Evolutionary conservation across 1,284 basidiomycete species (phyloP), one percentile per base, ranked within the genome.

Genomic region (Neotropicomus parvogracilis): DNA sequence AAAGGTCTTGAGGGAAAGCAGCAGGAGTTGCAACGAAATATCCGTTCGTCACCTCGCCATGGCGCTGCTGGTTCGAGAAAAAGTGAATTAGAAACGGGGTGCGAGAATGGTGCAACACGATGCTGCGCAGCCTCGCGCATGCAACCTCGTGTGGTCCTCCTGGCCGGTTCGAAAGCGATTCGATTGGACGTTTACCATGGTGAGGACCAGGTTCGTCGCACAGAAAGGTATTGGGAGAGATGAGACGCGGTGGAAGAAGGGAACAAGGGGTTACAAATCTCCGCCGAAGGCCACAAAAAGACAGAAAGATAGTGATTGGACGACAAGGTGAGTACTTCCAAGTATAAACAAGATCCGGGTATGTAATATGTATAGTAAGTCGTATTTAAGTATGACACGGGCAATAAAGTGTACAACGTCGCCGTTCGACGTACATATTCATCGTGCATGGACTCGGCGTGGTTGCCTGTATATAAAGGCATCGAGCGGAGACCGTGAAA

Each of bases 101-200:
- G 29, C 33, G 17, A 28, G 42, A 46, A 48, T 40, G 40, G 53
- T 43, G 13, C 39, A 21, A 48, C 49, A 40, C 31, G 46, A 42
- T 44, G 56, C 28, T 57, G 46, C 49, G 42, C 55, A 50, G 56
- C 55, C 51, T 60, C 34, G 48, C 33, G 34, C 41, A 31, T 40
- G 33, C 27, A 28, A 41, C 63, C 60, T 60, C 60, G 52, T 61
- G 60, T 49, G 36, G 28, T 38, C 58, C 59, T 63, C 40, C 62
- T 54, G 59, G 63, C 31, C 16, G 35, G 21, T 9, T 16, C 8
- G 50, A 50, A 38, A 24, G 40, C 38, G 29, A 39, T 37, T 50
- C 28, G 46, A 46, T 33, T 44, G 36, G 38, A 31, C 9, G 21
- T 34, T 39, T 28, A n/a, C 4, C 5, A 44, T 14, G 27, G 24